Base-by-base conservation (phyloP, 2,329 filamentous ascomycete genomes). In the Talaromyces sp. region DNA sequence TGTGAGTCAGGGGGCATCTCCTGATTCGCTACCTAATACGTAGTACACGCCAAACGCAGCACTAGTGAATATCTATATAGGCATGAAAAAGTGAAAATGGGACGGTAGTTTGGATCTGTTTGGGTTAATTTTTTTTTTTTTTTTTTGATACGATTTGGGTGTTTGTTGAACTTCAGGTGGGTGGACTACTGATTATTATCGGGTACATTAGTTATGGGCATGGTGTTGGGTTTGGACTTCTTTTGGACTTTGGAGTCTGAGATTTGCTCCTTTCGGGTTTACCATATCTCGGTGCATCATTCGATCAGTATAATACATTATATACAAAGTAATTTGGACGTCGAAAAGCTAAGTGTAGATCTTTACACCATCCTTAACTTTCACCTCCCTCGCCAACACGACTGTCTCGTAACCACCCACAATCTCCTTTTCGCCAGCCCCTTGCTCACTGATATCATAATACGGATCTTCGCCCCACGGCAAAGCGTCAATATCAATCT, bases 321-420 rank as follows among this genome's bases (percentile, higher is more conserved):
- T 33, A 19, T 52, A 52, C 27, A 33, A 31, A 19, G 9, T 31
- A 27, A 3, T 24, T 14, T 22, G 35, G 10, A 56, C n/a, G 11
- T 10, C 19, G 19, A 31, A 14, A 50, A 11, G 13, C 11, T 22
- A 56, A 56, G 52, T 33, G 31, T 59, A 59, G 14, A 59, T 59
- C 37, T 39, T 43, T n/a, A 63, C 37, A 5, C 73, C 72, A 48
- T 72, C 68, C 33, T 72, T 66, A 8, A 73, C 74, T 59, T 73
- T 78, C 9, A 97, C 87, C 48, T 90, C 87, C 65, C 85, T 80
- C 0, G 94, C 93, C 60, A 87, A 76, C 7, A 95, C 83, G 0
- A 97, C 86, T 3, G 93, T 98, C 81, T 97, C 93, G 45, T 94
- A 85, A 0, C 92, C 91, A 0, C 83, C 85, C 0, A 88, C 89